Conservation (phyloP, 495 filamentous ascomycete genomes). For the Penicillium simplicissimum region DNA sequence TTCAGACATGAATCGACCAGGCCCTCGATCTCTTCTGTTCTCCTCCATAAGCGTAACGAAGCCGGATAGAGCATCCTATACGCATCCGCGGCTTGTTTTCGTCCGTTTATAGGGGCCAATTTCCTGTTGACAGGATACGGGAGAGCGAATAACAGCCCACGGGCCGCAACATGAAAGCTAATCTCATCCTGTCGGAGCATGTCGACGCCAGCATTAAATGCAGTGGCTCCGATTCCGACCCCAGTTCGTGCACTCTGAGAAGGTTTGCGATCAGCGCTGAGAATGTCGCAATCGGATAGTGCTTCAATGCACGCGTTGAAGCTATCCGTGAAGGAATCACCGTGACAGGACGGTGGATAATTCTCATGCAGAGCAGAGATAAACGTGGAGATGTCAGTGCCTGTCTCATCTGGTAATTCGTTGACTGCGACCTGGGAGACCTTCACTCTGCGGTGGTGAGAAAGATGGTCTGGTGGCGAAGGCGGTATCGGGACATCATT, state of each 20-base stretch:
- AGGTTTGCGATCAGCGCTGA: conserved; percentile 50
- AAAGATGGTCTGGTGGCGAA: conserved; percentile 63
- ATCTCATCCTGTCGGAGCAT: conserved; percentile 87
- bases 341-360: conserved; percentile 79
- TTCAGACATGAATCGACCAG: conserved; percentile 66
- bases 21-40: conserved; percentile 74
- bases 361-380: conserved; percentile 95
- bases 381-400: conserved; percentile 86
- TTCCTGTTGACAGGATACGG: conserved; percentile 79
- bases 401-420: conserved; percentile 80
- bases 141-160: conserved; percentile 78
- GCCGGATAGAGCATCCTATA: conserved; percentile 88
- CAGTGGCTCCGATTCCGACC: conserved; percentile 44
- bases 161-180: conserved; percentile 81
- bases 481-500: conserved; percentile 30
- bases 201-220: conserved; percentile 59
- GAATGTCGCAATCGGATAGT: conserved; percentile 83
- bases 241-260: conserved; percentile 29
- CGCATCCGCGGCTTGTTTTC: conserved; percentile 51
- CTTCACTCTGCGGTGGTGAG: conserved; percentile 61
- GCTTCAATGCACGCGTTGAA: conserved; percentile 80
- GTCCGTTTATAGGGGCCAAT: conserved; percentile 28
- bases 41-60: conserved; percentile 71
- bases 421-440: conserved; percentile 71
- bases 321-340: conserved; percentile 55